These are phyloP conservation scores for Naganishia antarctica DNA, from an alignment of 768 basidiomycete genomes.

Conservation along the genomic window DNA sequence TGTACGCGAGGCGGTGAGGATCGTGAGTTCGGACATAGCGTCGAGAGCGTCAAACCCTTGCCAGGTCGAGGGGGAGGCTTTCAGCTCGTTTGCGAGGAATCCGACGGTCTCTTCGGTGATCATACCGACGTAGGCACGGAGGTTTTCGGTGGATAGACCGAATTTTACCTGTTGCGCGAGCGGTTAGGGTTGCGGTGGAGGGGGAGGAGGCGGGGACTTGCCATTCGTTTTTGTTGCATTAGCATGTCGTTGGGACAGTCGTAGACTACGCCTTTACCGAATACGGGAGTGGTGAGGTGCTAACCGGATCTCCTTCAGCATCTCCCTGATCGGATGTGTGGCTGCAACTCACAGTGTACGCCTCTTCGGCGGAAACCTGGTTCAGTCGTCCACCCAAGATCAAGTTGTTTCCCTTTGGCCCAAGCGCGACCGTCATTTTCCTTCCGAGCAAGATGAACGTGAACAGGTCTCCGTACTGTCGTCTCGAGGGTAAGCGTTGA, in stretches of 20 bases:
- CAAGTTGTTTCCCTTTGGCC: conserved; percentile 88
- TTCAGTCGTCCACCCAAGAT: conserved; percentile 88
- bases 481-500: background rate
- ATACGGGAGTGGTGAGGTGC: conserved; percentile 90
- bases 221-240: conserved; percentile 99
- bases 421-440: conserved; percentile 81
- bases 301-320: no score
- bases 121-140: conserved; percentile 75
- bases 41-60: conserved; percentile 61
- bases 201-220: conserved; percentile 20
- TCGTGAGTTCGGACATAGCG: conserved; percentile 79
- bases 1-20: conserved; percentile 87
- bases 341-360: conserved; percentile 69
- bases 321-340: no score
- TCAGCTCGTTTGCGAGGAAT: conserved; percentile 63
- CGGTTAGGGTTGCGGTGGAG: conserved; percentile 13
- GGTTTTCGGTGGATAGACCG: conserved; percentile 85
- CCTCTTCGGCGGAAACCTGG: conserved; percentile 90
- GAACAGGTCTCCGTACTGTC: conserved; percentile 92
- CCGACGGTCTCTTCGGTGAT: conserved; percentile 62
- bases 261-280: conserved; percentile 96
- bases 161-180: conserved; percentile 63
- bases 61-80: conserved; percentile 53
- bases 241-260: conserved; percentile 92
- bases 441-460: conserved; percentile 87